These are phyloP conservation scores for Drechslerella dactyloides DNA, from an alignment of 2,329 filamentous ascomycete genomes.

Conservation along the genomic window DNA sequence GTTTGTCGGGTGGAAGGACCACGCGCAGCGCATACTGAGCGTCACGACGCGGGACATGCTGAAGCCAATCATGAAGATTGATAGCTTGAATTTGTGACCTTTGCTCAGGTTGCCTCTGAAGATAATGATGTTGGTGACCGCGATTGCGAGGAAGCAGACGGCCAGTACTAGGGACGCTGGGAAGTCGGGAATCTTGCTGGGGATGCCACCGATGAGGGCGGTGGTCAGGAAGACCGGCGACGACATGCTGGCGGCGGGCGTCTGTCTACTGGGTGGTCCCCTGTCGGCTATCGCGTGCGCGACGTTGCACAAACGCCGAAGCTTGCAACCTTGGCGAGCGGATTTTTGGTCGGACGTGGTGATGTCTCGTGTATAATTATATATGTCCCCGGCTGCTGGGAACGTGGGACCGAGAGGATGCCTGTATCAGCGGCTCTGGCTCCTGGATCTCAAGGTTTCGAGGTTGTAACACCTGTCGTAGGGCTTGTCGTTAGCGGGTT, in stretches of 20 bases:
- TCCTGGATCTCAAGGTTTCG: no score
- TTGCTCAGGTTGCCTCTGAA: conserved; percentile 45
- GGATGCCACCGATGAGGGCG: conserved; percentile 39
- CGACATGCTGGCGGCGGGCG: background rate
- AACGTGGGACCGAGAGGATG: no score
- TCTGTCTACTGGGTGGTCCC: background rate
- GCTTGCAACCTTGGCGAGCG: no score
- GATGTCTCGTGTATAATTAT: no score
- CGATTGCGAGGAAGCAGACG: conserved; percentile 35
- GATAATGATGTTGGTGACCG: conserved; percentile 46
- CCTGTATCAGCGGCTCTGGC: no score
- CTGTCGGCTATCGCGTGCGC: background rate
- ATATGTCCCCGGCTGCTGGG: no score
- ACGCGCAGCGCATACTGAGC: conserved; percentile 64
- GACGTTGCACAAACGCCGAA: background rate
- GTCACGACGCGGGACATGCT: conserved; percentile 58
- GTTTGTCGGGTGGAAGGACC: conserved; percentile 61
- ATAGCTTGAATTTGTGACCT: conserved; percentile 61
- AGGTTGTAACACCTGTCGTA: no score
- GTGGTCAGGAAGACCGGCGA: conserved; percentile 22
- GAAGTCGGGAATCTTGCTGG: conserved; percentile 47
- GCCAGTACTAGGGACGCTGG: conserved; percentile 45
- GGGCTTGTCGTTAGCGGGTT: no score
- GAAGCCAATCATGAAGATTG: conserved; percentile 52
- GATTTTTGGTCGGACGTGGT: no score